These are phyloP conservation scores for Aurinia saxatilis DNA, from an alignment of 345 rosid species.

Conservation along the genomic window DNA sequence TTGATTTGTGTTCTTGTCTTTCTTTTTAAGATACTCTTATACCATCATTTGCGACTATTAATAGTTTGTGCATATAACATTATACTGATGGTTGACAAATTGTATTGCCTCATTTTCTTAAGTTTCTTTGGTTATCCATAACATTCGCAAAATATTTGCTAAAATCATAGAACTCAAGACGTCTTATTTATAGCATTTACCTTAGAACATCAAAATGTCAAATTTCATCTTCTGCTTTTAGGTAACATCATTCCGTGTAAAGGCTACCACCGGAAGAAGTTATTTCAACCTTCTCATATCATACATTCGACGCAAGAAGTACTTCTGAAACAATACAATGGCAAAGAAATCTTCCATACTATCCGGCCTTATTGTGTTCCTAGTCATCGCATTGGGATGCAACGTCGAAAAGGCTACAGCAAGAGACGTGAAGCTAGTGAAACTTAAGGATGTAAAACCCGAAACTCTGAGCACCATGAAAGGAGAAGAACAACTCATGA, in stretches of 20 bases:
- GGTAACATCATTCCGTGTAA: background rate
- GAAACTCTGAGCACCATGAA: conserved; percentile 9
- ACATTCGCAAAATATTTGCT: background rate
- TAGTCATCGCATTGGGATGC: conserved; percentile 12
- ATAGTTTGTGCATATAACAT: background rate
- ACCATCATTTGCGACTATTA: conserved; percentile 1
- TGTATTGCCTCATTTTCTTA: background rate
- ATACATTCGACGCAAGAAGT: background rate
- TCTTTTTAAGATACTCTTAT: background rate
- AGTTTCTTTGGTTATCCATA: conserved; percentile 13
- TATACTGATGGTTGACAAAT: conserved; percentile 1
- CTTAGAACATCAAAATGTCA: background rate
- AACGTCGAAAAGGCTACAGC: conserved; percentile 8
- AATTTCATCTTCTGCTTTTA: background rate
- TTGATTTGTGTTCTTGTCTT: conserved; percentile 8
- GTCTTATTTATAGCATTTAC: background rate
- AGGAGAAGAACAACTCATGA: conserved; percentile 17
- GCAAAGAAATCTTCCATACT: background rate
- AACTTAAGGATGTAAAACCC: conserved; percentile 21
- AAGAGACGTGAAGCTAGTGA: conserved; percentile 22
- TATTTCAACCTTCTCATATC: background rate
- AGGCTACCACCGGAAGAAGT: background rate
- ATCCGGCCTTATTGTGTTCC: background rate
- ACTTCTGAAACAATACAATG: conserved; percentile 10
- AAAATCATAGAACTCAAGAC: background rate